A percentile compares a stretch with the other conserved stretches of the same genome.
Evolutionary conservation across 169 alveolate genomes (phyloP).

Genomic region (Plasmodium gallinaceum): DNA sequence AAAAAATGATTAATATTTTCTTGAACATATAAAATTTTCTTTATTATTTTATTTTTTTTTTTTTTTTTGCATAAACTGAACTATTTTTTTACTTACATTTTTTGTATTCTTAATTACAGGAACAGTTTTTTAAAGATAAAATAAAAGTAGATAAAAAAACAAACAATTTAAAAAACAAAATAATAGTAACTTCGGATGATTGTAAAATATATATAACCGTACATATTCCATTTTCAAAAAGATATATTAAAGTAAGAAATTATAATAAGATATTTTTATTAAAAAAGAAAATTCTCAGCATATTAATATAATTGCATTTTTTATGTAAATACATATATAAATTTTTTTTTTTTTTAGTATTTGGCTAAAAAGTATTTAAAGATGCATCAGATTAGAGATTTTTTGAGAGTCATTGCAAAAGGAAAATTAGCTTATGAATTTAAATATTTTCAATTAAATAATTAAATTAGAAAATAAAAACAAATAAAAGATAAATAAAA

Average conservation of each 20-base stretch:
- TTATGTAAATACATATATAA: constrained; percentile 1
- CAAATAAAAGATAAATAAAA: background rate
- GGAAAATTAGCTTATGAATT: constrained; percentile 94
- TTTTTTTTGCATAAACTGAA: background rate
- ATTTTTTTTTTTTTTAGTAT: constrained; percentile 87
- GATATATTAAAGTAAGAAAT: constrained; percentile 93
- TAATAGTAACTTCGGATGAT: constrained; percentile 92
- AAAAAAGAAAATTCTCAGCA: background rate
- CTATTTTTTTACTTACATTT: background rate
- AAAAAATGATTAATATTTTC: too few relatives aligned
- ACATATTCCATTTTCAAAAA: constrained; percentile 97
- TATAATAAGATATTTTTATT: background rate
- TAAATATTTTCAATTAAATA: constrained; percentile 94
- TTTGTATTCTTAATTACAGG: constrained; percentile 81
- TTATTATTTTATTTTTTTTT: background rate
- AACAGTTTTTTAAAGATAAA: constrained; percentile 93
- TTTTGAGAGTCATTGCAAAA: constrained; percentile 96
- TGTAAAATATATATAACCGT: constrained; percentile 93
- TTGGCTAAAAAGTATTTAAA: constrained; percentile 98
- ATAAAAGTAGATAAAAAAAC: constrained; percentile 97
- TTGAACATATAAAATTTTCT: background rate
- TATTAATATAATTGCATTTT: background rate
- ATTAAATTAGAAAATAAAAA: constrained; percentile 86
- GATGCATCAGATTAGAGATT: constrained; percentile 98
- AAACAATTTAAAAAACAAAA: constrained; percentile 95